A percentile compares a stretch with the other conserved stretches of the same genome.
Conservation (phyloP, 164 flowering plant species). For the Liquidambar formosana region DNA sequence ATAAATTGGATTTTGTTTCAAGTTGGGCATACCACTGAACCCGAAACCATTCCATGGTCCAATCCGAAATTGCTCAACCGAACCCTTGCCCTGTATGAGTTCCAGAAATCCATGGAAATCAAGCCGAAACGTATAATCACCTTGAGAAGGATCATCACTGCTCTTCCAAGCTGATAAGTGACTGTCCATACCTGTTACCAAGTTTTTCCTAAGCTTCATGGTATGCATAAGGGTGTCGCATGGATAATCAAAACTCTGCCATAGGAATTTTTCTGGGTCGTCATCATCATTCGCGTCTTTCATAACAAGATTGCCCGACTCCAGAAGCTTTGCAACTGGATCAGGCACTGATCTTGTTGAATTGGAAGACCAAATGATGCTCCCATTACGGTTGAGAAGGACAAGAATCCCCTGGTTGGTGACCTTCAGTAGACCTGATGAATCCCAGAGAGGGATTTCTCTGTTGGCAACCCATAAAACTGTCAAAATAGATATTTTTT, state of each 20-base stretch:
- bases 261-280: conserved; percentile 7
- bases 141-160: conserved; percentile 33
- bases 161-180: conserved; percentile 39
- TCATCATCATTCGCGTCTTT: conserved; percentile 8
- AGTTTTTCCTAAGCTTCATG: conserved; percentile 40
- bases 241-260: conserved; percentile 44
- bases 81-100: conserved; percentile 11
- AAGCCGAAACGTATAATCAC: conserved; percentile 20
- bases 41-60: conserved; percentile 38
- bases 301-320: conserved; percentile 33
- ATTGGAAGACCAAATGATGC: conserved; percentile 30
- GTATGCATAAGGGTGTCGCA: conserved; percentile 30
- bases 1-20: conserved; percentile 6
- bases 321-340: conserved; percentile 25
- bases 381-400: conserved; percentile 1
- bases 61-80: conserved; percentile 1
- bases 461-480: conserved; percentile 50
- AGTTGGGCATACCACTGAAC: conserved; percentile 20
- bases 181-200: conserved; percentile 14
- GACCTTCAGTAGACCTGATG: conserved; percentile 20
- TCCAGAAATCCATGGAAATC: conserved; percentile 31
- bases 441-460: conserved; percentile 23
- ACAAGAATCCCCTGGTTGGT: conserved; percentile 6
- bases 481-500: conserved; percentile 16
- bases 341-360: conserved; percentile 1